Percentiles rank a stretch among this genome's conserved stretches.
These are phyloP conservation scores for Leccinum arenicola DNA, from an alignment of 768 basidiomycete genomes.

Conservation along the genomic window DNA sequence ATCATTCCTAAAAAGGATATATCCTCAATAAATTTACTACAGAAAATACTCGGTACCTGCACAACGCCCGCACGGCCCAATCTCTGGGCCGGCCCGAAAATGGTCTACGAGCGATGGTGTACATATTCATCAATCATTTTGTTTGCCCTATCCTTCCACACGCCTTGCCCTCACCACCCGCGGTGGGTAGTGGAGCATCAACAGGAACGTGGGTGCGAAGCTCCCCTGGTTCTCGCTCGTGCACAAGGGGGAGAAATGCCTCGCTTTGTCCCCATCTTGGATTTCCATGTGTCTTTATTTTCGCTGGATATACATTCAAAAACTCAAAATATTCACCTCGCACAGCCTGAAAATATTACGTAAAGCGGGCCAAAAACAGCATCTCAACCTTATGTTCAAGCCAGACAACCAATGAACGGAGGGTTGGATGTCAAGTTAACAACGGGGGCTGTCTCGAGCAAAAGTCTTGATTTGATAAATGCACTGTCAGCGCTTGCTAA, in stretches of 20 bases:
- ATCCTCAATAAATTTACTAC: conserved; percentile 14
- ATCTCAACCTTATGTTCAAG: background rate
- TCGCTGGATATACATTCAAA: background rate
- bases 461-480: background rate
- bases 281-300: conserved; percentile 5
- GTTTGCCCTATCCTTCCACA: conserved; percentile 4
- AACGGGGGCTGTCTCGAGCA: background rate
- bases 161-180: conserved; percentile 18
- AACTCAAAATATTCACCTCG: background rate
- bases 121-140: background rate
- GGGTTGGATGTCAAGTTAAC: background rate
- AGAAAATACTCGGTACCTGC: conserved; percentile 15
- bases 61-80: background rate
- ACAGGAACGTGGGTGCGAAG: conserved; percentile 28
- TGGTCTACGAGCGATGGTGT: background rate
- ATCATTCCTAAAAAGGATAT: conserved; percentile 13
- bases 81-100: background rate
- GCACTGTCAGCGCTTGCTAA: background rate
- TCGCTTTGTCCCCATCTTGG: conserved; percentile 10
- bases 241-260: conserved; percentile 9
- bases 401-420: background rate
- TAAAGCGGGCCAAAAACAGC: background rate
- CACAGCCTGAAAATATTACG: background rate
- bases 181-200: conserved; percentile 18
- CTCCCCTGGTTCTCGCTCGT: conserved; percentile 13